A percentile compares a stretch with the other conserved stretches of the same genome.
These are phyloP conservation scores for Neurospora sp. DNA, from an alignment of 495 filamentous ascomycete genomes.

Conservation along the genomic window DNA sequence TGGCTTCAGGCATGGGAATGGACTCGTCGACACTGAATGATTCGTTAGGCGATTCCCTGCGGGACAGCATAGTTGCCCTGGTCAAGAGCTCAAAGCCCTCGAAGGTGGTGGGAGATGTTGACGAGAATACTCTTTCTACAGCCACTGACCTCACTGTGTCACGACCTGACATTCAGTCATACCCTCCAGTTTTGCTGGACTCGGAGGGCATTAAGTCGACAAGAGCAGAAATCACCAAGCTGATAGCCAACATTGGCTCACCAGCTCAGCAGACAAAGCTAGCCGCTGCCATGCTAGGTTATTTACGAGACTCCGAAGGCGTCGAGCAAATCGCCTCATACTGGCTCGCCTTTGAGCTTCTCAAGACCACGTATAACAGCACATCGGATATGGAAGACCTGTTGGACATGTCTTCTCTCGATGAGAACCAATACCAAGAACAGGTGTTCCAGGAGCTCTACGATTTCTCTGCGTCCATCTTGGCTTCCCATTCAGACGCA, in stretches of 20 bases:
- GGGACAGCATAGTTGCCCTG: conserved; percentile 47
- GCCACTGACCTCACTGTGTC: conserved; percentile 14
- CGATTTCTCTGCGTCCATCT: conserved; percentile 55
- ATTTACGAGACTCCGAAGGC: conserved; percentile 45
- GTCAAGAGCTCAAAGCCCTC: conserved; percentile 27
- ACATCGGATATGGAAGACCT: conserved; percentile 56
- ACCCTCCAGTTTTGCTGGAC: conserved; percentile 52
- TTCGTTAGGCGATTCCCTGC: conserved; percentile 51
- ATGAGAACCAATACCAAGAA: conserved; percentile 33
- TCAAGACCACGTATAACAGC: conserved; percentile 43
- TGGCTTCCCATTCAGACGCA: conserved; percentile 44
- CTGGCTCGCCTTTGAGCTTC: conserved; percentile 71
- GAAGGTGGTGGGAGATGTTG: conserved; percentile 13
- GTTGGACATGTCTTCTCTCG: conserved; percentile 40
- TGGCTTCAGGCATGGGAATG: conserved; percentile 55
- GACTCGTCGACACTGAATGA: conserved; percentile 62
- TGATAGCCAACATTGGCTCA: conserved; percentile 38
- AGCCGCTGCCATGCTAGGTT: conserved; percentile 49
- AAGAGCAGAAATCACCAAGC: conserved; percentile 37
- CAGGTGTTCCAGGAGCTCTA: conserved; percentile 70
- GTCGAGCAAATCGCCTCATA: conserved; percentile 55
- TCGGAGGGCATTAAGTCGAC: conserved; percentile 56
- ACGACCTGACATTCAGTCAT: conserved; percentile 27
- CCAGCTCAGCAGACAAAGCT: conserved; percentile 32
- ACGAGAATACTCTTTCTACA: conserved; percentile 9